phyloP scores from a whole-genome alignment of 2,329 filamentous ascomycete genomes.

The Hymenoscyphus salicellus region DNA sequence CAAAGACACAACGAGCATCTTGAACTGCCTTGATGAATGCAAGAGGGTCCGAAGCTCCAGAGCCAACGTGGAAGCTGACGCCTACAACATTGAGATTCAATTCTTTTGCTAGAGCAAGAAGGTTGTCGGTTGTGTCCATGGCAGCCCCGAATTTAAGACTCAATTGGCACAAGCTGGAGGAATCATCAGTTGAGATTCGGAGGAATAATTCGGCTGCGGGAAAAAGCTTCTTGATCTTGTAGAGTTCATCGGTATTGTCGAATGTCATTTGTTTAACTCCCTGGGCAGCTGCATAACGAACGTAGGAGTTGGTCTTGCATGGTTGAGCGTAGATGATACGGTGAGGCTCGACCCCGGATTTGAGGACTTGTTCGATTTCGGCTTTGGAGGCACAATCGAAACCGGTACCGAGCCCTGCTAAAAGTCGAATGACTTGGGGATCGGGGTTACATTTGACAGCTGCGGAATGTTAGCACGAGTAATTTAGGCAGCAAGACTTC shows the following conservation, averaged over 20 bases:
- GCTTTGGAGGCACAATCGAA: slow-evolving; percentile 98
- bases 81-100: slow-evolving; percentile 88
- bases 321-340: slow-evolving; percentile 99
- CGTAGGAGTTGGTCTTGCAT: slow-evolving; percentile 98
- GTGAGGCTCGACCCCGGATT: slow-evolving; percentile 75
- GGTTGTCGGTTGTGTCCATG: slow-evolving; percentile 72
- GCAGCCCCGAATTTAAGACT: slow-evolving; percentile 97
- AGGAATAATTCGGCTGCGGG: slow-evolving; percentile 88
- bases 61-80: slow-evolving; percentile 97
- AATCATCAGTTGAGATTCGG: slow-evolving; percentile 94
- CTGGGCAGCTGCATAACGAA: slow-evolving; percentile 80
- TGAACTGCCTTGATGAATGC: slow-evolving; percentile 88
- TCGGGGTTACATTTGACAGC: slow-evolving; percentile 99
- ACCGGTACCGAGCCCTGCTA: slow-evolving; percentile 83
- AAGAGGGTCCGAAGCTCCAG: slow-evolving; percentile 87
- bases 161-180: slow-evolving; percentile 86
- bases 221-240: slow-evolving; percentile 93
- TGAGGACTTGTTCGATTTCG: slow-evolving; percentile 89
- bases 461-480: slow-evolving; percentile 38
- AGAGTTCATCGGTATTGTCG: slow-evolving; percentile 95
- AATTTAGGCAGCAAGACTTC: slow-evolving; percentile 36
- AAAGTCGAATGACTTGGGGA: slow-evolving; percentile 79
- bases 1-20: slow-evolving; percentile 85
- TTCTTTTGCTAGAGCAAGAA: slow-evolving; percentile 76
- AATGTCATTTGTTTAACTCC: slow-evolving; percentile 99